Evolutionary conservation across 768 basidiomycete species (phyloP), one percentile per base, ranked within the genome.

Genomic region (Leucocoprinus sp.): DNA sequence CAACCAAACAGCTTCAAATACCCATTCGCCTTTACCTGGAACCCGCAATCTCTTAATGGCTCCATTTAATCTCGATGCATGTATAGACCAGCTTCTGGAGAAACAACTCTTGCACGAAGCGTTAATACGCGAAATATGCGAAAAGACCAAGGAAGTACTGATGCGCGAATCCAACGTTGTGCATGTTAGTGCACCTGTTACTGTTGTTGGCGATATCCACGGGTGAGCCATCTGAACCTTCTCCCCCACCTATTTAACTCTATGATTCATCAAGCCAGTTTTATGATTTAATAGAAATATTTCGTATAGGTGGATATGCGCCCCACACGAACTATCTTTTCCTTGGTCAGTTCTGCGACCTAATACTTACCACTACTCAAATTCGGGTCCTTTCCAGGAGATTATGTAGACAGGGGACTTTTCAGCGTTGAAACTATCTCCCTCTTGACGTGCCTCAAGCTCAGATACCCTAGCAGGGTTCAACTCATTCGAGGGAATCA

Each of bases 131-230:
- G 95, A 99, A 72, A 97, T 99, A 76, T 98, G 96, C 73, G 95
- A 96, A 60, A 98, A 98, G 69, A 96, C 95, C 12, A 99, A 98
- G 62, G 96, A 99, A 61, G 91, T 99, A 0, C 82, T 99, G 47
- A 98, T 98, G 96, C 74, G 92, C 51, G 96, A 99, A 69, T 92
- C 88, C 49, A 99, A 99, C 58, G 96, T 99, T 48, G 93, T 98
- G 5, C 96, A 98, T 58, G 86, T 99, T 54, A 85, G 81, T 52
- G 87, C 95, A 4, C 96, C 96, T 15, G 92, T 98, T 27, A 99
- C 96, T 1, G 96, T 99, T 22, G 96, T 98, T 29, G 96, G 96
- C 42, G 96, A 99, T 62, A 98, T 99, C 39, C 96, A 99, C 62
- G 96, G 93, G 93, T 96, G 68, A 75, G 88, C 69, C 58, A 55